Base-by-base conservation (phyloP, 2,329 filamentous ascomycete genomes). In the Talaromyces sp. region DNA sequence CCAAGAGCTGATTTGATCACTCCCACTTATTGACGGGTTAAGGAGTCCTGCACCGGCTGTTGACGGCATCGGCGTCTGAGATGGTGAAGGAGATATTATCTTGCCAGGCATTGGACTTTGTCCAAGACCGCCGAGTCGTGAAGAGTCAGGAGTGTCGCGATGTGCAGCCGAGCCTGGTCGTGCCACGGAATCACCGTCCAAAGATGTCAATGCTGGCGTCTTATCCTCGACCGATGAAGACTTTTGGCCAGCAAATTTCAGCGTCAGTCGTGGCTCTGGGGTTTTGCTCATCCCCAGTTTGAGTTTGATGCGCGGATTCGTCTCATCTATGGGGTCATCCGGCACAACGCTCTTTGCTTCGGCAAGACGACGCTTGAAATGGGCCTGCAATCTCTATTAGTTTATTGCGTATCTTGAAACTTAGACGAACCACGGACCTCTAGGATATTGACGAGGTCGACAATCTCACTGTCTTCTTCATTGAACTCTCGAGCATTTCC, bases 401-500 rank as follows among this genome's bases (percentile, higher is more conserved):
- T 17, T 62, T 19, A n/a, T 11, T 15, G 11, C 29, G 51, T 62
- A 53, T 61, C 56, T 6, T 58, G 53, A 47, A 54, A 25, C 31
- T 64, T 10, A 58, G 22, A 31, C 36, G 36, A 65, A 45, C 58
- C 51, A 70, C 77, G 61, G 80, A 92, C 91, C 86, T 96, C 89
- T 6, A 97, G 85, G 67, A 95, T 88, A 58, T 88, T 86, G 0
- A 92, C 92, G 67, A 95, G 82, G 25, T 86, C 83, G 69, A 89
- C 92, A 61, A 97, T 93, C 17, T 92, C 90, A 72, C 93, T 97
- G 3, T 90, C 91, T 73, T 97, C 93, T 76, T 97, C 92, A 70
- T 97, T 97, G 81, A 94, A 97, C 66, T 89, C 89, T 72, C 88
- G 90, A 0, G 93, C 92, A 76, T 97, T 97, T 58, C 85, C 85